Percentiles rank a stretch among this genome's conserved stretches.
These are phyloP conservation scores for Claviceps sp. DNA, from an alignment of 2,329 filamentous ascomycete genomes.

Conservation along the genomic window DNA sequence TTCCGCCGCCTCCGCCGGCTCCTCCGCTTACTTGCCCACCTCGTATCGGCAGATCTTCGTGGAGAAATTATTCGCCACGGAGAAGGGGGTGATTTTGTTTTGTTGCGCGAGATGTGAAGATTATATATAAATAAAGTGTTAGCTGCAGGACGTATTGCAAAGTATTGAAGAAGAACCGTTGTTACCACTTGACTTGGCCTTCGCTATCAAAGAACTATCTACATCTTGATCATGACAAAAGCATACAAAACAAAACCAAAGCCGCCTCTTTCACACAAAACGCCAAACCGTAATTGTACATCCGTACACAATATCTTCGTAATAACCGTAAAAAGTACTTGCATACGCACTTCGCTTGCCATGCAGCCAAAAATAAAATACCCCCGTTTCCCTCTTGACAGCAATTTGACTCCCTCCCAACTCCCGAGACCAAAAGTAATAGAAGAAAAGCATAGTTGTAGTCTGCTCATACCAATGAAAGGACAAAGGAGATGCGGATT, in stretches of 20 bases:
- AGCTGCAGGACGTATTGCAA: too few relatives aligned
- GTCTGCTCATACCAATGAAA: not conserved
- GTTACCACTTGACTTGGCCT: not conserved
- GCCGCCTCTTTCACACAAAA: constrained; percentile 6
- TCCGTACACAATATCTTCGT: constrained; percentile 13
- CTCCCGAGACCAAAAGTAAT: not conserved
- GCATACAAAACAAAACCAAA: not conserved
- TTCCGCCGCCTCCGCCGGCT: not conserved
- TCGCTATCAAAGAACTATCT: not conserved
- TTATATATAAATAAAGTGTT: not conserved
- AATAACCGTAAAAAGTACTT: constrained; percentile 8
- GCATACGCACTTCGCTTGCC: not conserved
- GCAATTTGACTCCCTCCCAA: constrained; percentile 13
- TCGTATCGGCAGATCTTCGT: not conserved
- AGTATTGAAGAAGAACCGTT: too few relatives aligned
- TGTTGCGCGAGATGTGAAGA: too few relatives aligned
- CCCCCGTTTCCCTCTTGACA: not conserved
- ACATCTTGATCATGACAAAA: constrained; percentile 2
- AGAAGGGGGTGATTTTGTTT: not conserved
- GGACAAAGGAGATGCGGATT: not conserved
- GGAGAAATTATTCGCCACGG: not conserved
- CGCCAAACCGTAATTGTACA: constrained; percentile 10
- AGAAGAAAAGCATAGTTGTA: too few relatives aligned
- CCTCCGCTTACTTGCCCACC: not conserved
- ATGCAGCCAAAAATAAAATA: not conserved